Percentiles rank a stretch among this genome's conserved stretches.
Conservation (phyloP, 768 basidiomycete genomes). For the Rhodotorula babjevae region DNA sequence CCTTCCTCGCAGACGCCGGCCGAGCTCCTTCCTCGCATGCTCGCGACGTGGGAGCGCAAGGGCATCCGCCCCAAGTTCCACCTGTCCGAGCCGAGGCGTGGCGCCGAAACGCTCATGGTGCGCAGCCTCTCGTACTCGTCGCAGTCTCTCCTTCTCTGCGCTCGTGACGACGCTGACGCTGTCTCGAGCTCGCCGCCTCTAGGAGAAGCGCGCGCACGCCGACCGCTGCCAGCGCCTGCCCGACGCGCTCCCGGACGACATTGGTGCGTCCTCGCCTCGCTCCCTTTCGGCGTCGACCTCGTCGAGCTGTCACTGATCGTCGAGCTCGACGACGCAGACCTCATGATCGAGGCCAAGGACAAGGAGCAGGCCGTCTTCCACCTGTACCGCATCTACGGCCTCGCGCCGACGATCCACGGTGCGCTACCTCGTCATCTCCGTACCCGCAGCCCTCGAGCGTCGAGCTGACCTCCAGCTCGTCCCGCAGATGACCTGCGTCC, state of each 20-base stretch:
- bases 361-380: slow-evolving; percentile 92
- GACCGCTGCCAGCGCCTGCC: slow-evolving; percentile 72
- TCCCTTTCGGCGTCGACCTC: not conserved
- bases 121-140: no score
- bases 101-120: slow-evolving; percentile 69
- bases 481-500: slow-evolving; percentile 53
- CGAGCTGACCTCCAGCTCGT: not conserved
- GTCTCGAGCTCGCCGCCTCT: no score
- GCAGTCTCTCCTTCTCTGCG: not conserved
- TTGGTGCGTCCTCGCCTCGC: slow-evolving; percentile 40
- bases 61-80: slow-evolving; percentile 89
- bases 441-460: no score
- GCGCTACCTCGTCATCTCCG: not conserved
- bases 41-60: slow-evolving; percentile 65
- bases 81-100: slow-evolving; percentile 79
- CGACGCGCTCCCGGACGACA: slow-evolving; percentile 48
- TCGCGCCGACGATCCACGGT: slow-evolving; percentile 61
- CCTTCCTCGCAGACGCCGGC: slow-evolving; percentile 54
- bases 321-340: slow-evolving; percentile 5
- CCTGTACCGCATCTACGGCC: slow-evolving; percentile 68
- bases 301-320: not conserved
- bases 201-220: slow-evolving; percentile 63
- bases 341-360: slow-evolving; percentile 62
- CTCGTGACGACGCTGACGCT: no score
- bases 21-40: slow-evolving; percentile 68